phyloP scores from a whole-genome alignment of 345 rosid genomes.

The Garcia nutans region DNA sequence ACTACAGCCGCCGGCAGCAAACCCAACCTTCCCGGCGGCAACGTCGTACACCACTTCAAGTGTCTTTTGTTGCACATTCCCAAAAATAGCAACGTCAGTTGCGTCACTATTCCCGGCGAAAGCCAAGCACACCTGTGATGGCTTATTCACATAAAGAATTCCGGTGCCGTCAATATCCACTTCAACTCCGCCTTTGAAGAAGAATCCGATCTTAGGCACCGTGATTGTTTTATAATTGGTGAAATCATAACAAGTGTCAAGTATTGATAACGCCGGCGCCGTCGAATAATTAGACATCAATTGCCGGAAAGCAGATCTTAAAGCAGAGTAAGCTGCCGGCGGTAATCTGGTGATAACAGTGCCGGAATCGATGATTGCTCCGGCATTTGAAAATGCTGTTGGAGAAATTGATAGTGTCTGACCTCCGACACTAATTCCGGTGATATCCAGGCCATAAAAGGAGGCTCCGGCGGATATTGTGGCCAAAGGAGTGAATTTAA shows the following conservation, averaged over 20 bases:
- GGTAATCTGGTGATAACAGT: constrained; percentile 85
- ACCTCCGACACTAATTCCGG: constrained; percentile 60
- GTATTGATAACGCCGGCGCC: constrained; percentile 51
- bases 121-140: constrained; percentile 73
- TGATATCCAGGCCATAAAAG: constrained; percentile 65
- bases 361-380: constrained; percentile 80
- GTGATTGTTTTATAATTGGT: constrained; percentile 28
- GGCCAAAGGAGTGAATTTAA: constrained; percentile 60
- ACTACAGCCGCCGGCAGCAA: constrained; percentile 59
- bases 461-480: constrained; percentile 34
- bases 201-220: constrained; percentile 53
- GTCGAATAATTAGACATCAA: constrained; percentile 56
- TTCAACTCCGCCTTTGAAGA: constrained; percentile 42
- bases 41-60: constrained; percentile 74
- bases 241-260: constrained; percentile 82
- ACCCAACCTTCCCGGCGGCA: constrained; percentile 57
- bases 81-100: constrained; percentile 48
- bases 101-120: constrained; percentile 71
- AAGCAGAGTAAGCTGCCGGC: constrained; percentile 53
- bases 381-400: constrained; percentile 46
- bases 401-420: constrained; percentile 41
- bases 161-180: constrained; percentile 49
- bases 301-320: constrained; percentile 47
- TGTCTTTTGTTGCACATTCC: constrained; percentile 73
- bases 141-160: constrained; percentile 36